Conservation (phyloP, 306 rosid species). For the Coriaria nepalensis region DNA sequence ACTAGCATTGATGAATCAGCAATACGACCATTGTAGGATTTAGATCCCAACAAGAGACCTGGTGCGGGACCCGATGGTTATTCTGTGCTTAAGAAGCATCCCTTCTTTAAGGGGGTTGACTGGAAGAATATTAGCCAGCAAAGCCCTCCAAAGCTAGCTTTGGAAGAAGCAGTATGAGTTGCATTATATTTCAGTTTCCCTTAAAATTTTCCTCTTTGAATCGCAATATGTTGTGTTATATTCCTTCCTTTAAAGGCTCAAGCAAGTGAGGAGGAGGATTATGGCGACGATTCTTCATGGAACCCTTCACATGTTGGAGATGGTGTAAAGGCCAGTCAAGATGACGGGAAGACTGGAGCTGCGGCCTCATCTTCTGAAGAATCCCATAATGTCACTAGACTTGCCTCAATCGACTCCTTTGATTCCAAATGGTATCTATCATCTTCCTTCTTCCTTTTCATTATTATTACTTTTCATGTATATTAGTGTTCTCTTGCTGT, state of each 20-base stretch:
- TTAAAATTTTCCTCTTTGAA: not conserved
- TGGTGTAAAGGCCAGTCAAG: constrained; percentile 25
- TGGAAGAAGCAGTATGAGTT: constrained; percentile 47
- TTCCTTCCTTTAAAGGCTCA: constrained; percentile 25
- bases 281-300: constrained; percentile 51
- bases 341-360: constrained; percentile 39
- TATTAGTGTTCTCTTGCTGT: not conserved
- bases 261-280: constrained; percentile 37
- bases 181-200: constrained; percentile 5
- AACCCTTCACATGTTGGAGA: constrained; percentile 81
- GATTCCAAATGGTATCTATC: constrained; percentile 87
- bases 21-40: constrained; percentile 45
- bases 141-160: constrained; percentile 71
- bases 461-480: constrained; percentile 8
- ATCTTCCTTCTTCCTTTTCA: constrained; percentile 4
- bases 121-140: constrained; percentile 56
- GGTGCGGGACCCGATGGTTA: constrained; percentile 91
- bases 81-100: constrained; percentile 55
- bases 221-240: not conserved
- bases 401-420: constrained; percentile 97
- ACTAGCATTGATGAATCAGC: not conserved
- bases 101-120: constrained; percentile 73
- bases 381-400: constrained; percentile 51
- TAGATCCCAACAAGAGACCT: constrained; percentile 76
- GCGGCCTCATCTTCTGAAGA: constrained; percentile 57